Conservation (phyloP, 495 filamentous ascomycete genomes). For the Daldinia vernicosa region DNA sequence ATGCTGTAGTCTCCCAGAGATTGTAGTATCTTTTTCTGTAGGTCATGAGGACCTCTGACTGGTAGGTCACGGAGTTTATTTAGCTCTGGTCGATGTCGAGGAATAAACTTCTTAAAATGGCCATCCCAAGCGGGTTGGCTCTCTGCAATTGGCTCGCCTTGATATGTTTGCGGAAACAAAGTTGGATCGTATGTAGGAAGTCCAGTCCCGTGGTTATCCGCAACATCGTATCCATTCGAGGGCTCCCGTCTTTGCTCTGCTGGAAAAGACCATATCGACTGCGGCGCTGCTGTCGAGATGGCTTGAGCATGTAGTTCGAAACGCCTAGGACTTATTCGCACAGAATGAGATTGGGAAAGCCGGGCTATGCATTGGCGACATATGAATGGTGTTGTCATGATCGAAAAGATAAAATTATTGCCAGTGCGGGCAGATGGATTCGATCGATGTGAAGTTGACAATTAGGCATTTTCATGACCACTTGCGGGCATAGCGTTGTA, state of each 20-base stretch:
- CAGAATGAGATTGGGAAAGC: slow-evolving; percentile 9
- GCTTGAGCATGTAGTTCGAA: slow-evolving; percentile 25
- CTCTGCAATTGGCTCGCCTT: slow-evolving; percentile 1
- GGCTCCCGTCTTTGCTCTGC: slow-evolving; percentile 3
- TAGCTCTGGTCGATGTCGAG: background rate
- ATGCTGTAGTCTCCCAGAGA: slow-evolving; percentile 4
- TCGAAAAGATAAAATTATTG: slow-evolving; percentile 8
- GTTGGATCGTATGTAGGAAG: background rate
- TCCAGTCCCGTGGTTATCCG: background rate
- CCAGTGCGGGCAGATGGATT: background rate
- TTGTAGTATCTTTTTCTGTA: slow-evolving; percentile 33
- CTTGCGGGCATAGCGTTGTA: background rate
- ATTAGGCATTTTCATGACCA: slow-evolving; percentile 29
- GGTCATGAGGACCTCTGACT: background rate
- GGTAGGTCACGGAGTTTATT: background rate
- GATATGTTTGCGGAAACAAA: background rate
- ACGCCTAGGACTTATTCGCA: background rate
- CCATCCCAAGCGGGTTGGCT: background rate
- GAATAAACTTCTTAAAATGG: slow-evolving; percentile 10
- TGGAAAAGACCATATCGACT: slow-evolving; percentile 7
- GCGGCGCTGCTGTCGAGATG: slow-evolving; percentile 3
- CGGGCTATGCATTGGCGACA: slow-evolving; percentile 40
- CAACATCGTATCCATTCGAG: background rate
- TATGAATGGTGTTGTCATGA: slow-evolving; percentile 42
- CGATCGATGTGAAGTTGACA: slow-evolving; percentile 11